Evolutionary conservation across 2,329 filamentous ascomycete species (phyloP), one percentile per base, ranked within the genome.

Genomic region (Hirsutella rhossiliensis): DNA sequence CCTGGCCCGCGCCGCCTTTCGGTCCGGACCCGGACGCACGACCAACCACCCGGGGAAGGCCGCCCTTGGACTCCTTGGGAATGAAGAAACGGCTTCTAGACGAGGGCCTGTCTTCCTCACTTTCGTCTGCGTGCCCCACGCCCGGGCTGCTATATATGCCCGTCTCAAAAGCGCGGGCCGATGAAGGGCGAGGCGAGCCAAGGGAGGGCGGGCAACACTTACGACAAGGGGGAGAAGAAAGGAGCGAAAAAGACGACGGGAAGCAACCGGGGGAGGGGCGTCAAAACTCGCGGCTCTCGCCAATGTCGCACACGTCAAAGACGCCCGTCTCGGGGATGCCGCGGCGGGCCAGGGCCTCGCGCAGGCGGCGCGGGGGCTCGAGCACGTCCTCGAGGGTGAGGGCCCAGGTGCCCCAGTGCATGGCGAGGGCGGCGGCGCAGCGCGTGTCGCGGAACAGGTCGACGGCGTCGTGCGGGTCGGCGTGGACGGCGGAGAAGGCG

Each of bases 331-430:
- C 83, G 0, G 75, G 67, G 1, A 94, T 58, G 0, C 76, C 78
- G 54, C 80, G 80, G 54, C 72, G 74, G 54, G 67, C 73, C 58
- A 95, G 63, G 3, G 88, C 88, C 58, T 84, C 71, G 61, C 72
- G 82, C 48, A 96, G 65, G 59, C 84, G 64, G 60, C 62, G 66
- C 2, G 88, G 87, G 39, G 90, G 90, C 65, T 95, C 88, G 45
- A 89, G 61, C 1, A 94, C 83, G 47, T 89, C 84, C 62, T 97
- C 90, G 47, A 78, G 72, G 0, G 89, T 95, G 52, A 95, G 63
- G 1, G 86, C 81, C 87, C 89, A 96, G 0, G 84, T 82, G 3
- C 88, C 89, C 88, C 89, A 96, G 59, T 96, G 90, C 53, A 96
- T 95, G 2, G 78, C 89, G 66, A 96, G 72, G 19, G 88, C 89